Evolutionary conservation across 177 flowering plant species (phyloP).

Genomic region (Viscum album): DNA sequence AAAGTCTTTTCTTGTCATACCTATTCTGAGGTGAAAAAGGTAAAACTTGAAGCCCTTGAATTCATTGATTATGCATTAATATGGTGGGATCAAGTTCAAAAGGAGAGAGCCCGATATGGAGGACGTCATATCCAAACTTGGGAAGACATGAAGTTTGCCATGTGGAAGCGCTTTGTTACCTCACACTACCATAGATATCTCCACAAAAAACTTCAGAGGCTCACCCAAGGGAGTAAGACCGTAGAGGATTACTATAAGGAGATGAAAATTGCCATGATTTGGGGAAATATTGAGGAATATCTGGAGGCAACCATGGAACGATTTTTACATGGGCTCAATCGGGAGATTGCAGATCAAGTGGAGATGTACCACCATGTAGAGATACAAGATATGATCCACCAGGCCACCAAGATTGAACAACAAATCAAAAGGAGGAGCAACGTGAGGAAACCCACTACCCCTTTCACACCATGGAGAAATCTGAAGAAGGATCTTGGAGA

Average conservation of each 20-base stretch:
- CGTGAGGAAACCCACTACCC: background rate
- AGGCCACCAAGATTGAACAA: background rate
- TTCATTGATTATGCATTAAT: background rate
- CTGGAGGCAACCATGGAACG: background rate
- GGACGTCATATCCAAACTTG: background rate
- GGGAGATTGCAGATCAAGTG: background rate
- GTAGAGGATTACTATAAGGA: background rate
- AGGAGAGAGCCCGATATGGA: background rate
- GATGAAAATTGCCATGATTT: background rate
- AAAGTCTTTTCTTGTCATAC: background rate
- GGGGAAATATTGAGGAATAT: background rate
- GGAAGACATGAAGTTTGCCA: background rate
- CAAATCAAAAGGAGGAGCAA: background rate
- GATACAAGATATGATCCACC: background rate
- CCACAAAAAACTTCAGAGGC: background rate
- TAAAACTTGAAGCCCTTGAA: background rate
- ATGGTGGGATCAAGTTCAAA: background rate
- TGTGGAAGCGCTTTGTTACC: too few relatives aligned
- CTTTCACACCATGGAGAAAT: background rate
- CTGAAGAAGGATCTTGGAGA: background rate
- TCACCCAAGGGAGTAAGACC: background rate
- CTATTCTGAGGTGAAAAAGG: background rate
- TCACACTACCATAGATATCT: background rate
- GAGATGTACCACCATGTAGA: background rate
- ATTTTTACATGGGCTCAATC: background rate